Base-by-base conservation (phyloP, 2,329 filamentous ascomycete genomes). In the Trichoderma koningii region DNA sequence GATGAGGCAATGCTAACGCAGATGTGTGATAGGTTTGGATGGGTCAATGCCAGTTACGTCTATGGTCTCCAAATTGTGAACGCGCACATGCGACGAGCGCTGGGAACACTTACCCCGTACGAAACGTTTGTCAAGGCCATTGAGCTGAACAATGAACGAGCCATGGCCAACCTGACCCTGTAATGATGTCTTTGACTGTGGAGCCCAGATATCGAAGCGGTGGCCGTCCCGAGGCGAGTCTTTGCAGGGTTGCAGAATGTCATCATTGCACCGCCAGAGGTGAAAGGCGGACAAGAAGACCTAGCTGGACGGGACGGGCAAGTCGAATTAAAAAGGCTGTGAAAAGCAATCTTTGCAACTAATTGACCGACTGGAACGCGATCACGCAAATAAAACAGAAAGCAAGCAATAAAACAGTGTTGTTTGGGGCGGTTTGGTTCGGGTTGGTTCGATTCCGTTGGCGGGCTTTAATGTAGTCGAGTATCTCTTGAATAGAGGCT, bases 41-140 rank as follows among this genome's bases (percentile, higher is more conserved):
- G 95, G 95, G 95, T 98, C 73, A 99, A 99, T 75, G 94, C 95
- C 72, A 97, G 93, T 75, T 99, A 96, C 76, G 91, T 98, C 65
- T 96, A 96, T 74, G 95, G 94, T 47, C 83, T 98, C 67, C 89
- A 93, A 70, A 91, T 97, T 70, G 84, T 97, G 66, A 93, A 91
- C 71, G 90, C 91, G 38, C 92, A 97, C 77, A 93, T 95, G 87
- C 88, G 89, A 75, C 90, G 93, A 71, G 92, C 94, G 0, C 82
- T 99, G 45, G 94, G 93, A 64, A 91, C 93, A 7, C 83, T 96
- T 70, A 97, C 93, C 4, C 89, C 91, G 2, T 98, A 91, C 76
- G 90, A 95, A 52, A 91, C 88, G 1, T 96, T 94, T 76, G 84
- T 87, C 74, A 89, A 86, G 76, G 92, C 91, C 0, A 76, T 86